Base-by-base conservation (phyloP, 805 yeast genomes). In the Sporopachydermia lactativora region DNA sequence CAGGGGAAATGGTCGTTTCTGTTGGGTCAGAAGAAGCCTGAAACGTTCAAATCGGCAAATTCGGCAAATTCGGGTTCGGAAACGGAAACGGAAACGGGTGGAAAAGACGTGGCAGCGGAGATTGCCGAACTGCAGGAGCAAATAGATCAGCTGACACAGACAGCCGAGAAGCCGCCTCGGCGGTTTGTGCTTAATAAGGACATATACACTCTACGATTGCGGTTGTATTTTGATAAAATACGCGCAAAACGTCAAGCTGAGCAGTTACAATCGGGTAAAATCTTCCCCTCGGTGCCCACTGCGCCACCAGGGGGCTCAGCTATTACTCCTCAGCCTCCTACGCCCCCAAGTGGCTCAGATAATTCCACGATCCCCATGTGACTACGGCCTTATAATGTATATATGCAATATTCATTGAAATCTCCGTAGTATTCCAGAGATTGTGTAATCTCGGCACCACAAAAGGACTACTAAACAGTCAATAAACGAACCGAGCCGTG, bases 201-300 rank as follows among this genome's bases (percentile, higher is more conserved):
- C 42, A 62, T 73, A 4, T 68, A 61, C 49, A 57, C 52, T 39
- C 53, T 62, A 38, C 52, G 80, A 24, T 41, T 66, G 14, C 59
- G 44, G 15, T 43, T 52, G 19, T 51, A 50, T 41, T 40, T 52
- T 15, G 49, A 53, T 15, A 49, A 45, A 2, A 56, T 51, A 18
- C 52, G 53, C 14, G 52, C 61, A 11, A 49, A 51, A 38, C 46
- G 49, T 41, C 52, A 60, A 13, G 45, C 45, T 18, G 50, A 57
- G 36, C 34, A 59, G 44, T 51, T 62, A 14, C 41, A 48, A 14
- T 51, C 53, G 11, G 57, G 57, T 5, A 47, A 49, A 14, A 44
- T 52, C 35, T 59, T 62, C 31, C 67, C 67, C 1, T 41, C 47
- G 15, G 62, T 46, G 4, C 67, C 67, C 2, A 48, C 37, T 8